Evolutionary conservation across 2,329 filamentous ascomycete species (phyloP).

Genomic region (Arthrobotrys entomopaga): DNA sequence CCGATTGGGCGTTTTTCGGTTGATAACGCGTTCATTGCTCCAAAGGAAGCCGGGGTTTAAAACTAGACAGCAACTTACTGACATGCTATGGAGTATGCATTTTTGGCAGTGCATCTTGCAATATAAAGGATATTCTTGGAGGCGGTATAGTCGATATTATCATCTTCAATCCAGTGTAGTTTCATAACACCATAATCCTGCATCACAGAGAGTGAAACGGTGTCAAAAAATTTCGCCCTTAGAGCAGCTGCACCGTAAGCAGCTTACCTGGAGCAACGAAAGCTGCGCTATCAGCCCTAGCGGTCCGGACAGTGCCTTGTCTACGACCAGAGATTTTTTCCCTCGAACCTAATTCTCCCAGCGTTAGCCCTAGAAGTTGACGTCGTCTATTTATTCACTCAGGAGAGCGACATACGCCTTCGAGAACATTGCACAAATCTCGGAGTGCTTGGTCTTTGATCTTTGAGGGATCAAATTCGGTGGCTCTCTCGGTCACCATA

Average conservation of each 20-base stretch:
- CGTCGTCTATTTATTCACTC: background rate
- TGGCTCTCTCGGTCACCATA: slow-evolving; percentile 45
- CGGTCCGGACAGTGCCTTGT: slow-evolving; percentile 87
- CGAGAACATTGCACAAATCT: slow-evolving; percentile 88
- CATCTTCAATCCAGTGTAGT: slow-evolving; percentile 95
- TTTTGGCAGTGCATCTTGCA: slow-evolving; percentile 82
- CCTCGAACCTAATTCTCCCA: slow-evolving; percentile 80
- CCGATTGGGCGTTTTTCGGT: background rate
- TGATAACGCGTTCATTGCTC: background rate
- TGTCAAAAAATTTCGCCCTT: background rate
- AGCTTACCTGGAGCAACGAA: slow-evolving; percentile 65
- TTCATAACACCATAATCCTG: slow-evolving; percentile 98
- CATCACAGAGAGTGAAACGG: slow-evolving; percentile 62
- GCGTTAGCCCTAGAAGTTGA: slow-evolving; percentile 58
- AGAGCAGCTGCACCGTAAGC: background rate
- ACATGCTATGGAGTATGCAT: slow-evolving; percentile 90
- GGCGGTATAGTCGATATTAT: slow-evolving; percentile 85
- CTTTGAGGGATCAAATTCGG: slow-evolving; percentile 75
- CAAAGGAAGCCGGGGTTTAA: too few species aligned
- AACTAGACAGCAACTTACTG: slow-evolving; percentile 62
- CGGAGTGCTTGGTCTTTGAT: slow-evolving; percentile 84
- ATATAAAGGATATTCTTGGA: slow-evolving; percentile 96
- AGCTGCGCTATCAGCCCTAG: slow-evolving; percentile 94
- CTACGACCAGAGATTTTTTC: slow-evolving; percentile 97
- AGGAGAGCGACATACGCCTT: slow-evolving; percentile 77